These are phyloP conservation scores for Colletotrichum lentis DNA, from an alignment of 2,329 filamentous ascomycete genomes.

Conservation along the genomic window DNA sequence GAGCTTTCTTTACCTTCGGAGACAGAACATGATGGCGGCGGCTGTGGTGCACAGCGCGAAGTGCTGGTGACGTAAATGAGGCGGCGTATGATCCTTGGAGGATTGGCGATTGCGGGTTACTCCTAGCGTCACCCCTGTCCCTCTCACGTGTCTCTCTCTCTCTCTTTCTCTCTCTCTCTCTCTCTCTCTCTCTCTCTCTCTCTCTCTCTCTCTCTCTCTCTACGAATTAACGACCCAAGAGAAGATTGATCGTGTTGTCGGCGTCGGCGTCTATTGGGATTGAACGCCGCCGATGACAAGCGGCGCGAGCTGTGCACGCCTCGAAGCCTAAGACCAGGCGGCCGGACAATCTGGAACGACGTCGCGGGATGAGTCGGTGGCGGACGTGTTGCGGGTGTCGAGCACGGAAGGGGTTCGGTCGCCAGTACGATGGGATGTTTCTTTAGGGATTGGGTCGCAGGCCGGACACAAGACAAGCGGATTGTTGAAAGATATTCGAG, in stretches of 20 bases:
- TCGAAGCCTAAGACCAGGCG: not conserved
- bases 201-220: not conserved
- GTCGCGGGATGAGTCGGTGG: not conserved
- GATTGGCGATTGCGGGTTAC: not conserved
- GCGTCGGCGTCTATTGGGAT: not conserved
- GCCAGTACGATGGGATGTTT: not conserved
- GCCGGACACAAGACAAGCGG: not conserved
- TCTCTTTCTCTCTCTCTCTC: too few relatives aligned
- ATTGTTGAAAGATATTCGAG: not conserved
- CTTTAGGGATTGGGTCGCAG: not conserved
- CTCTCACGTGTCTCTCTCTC: not conserved
- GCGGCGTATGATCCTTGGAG: slow-evolving; percentile 6
- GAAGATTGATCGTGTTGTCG: not conserved
- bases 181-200: not conserved
- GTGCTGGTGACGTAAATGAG: slow-evolving; percentile 16
- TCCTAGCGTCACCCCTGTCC: not conserved
- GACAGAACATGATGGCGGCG: slow-evolving; percentile 63
- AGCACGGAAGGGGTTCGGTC: not conserved
- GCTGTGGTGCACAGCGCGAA: not conserved
- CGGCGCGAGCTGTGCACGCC: not conserved
- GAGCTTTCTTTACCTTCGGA: slow-evolving; percentile 60
- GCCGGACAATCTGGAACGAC: slow-evolving; percentile 1
- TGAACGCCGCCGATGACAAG: not conserved
- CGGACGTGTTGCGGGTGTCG: not conserved
- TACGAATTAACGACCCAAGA: not conserved